Conservation (phyloP, 208 protist species). For the Leishmania martiniquensis region DNA sequence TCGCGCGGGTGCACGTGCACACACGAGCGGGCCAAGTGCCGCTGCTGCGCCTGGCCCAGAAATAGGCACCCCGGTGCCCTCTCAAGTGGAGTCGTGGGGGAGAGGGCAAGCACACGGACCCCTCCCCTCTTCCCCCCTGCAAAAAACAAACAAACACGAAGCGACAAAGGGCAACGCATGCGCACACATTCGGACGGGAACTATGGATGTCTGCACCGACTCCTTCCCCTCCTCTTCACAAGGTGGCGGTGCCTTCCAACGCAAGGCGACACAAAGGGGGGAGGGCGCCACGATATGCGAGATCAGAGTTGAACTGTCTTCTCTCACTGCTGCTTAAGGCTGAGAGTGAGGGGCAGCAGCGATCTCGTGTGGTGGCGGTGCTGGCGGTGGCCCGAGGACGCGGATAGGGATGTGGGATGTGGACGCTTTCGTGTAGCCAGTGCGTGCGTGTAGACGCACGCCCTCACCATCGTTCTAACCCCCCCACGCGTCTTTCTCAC, state of each 20-base stretch:
- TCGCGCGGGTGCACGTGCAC: not conserved
- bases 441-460: not conserved
- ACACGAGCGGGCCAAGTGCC: not conserved
- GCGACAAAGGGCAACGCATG: not conserved
- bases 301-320: not conserved
- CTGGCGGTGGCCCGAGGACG: not conserved
- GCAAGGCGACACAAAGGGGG: not conserved
- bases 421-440: not conserved
- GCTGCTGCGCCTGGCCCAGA: not conserved
- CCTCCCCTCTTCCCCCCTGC: not conserved
- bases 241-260: not conserved
- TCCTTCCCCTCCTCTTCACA: not conserved
- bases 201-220: not conserved
- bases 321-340: not conserved
- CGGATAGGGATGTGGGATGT: not conserved
- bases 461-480: not conserved
- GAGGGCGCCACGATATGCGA: not conserved
- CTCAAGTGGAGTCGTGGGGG: not conserved
- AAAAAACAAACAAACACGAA: not conserved
- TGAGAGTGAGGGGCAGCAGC: not conserved
- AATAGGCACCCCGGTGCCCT: not conserved
- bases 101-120: not conserved
- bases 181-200: not conserved
- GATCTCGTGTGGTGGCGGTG: not conserved
- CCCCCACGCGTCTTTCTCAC: not conserved